Conservation (phyloP, 129 eudicot genomes). For the Logfia minima region DNA sequence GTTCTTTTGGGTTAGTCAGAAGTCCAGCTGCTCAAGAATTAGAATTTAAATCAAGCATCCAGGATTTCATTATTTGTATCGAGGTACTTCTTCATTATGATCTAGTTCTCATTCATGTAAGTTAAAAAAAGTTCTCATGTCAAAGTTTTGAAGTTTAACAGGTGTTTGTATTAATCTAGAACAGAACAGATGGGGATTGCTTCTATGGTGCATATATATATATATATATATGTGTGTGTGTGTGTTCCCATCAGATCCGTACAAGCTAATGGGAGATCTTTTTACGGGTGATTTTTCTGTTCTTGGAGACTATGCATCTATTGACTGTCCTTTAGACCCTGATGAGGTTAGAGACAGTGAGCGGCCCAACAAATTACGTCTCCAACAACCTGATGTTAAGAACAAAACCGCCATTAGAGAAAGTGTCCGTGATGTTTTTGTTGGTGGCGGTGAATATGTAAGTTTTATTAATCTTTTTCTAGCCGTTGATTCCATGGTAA, state of each 20-base stretch:
- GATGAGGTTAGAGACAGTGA: constrained; percentile 95
- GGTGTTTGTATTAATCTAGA: constrained; percentile 54
- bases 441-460: constrained; percentile 95
- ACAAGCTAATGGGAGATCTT: constrained; percentile 74
- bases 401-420: constrained; percentile 75
- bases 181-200: constrained; percentile 99
- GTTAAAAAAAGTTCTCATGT: constrained; percentile 6
- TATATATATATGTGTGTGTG: no score
- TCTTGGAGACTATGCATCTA: constrained; percentile 91
- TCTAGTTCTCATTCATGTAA: not conserved
- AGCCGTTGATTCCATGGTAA: not conserved
- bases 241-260: constrained; percentile 92
- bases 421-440: constrained; percentile 84
- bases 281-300: constrained; percentile 66
- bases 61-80: constrained; percentile 87
- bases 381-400: constrained; percentile 70
- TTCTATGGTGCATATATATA: constrained; percentile 82
- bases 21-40: constrained; percentile 79
- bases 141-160: constrained; percentile 35
- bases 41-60: constrained; percentile 77
- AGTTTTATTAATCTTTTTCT: constrained; percentile 29
- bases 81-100: constrained; percentile 56
- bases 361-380: constrained; percentile 87
- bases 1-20: constrained; percentile 67
- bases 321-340: constrained; percentile 87